These are phyloP conservation scores for Drechslerella coelobrocha DNA, from an alignment of 2,329 filamentous ascomycete species.

Conservation along the genomic window DNA sequence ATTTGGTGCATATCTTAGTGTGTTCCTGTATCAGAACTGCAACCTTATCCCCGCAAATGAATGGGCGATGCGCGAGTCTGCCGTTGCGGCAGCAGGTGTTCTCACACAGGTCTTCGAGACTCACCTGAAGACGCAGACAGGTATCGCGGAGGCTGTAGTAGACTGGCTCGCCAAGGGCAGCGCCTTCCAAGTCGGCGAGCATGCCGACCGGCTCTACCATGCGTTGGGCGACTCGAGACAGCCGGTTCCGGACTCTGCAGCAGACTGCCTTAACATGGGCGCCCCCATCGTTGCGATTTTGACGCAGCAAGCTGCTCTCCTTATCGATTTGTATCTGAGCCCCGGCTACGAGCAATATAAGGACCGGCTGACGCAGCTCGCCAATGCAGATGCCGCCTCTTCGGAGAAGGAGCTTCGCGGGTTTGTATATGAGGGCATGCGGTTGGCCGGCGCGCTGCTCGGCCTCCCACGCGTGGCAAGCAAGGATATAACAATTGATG, in stretches of 20 bases:
- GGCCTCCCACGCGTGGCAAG: constrained; percentile 64
- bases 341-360: constrained; percentile 64
- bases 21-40: constrained; percentile 65
- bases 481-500: constrained; percentile 59
- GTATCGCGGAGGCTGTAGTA: constrained; percentile 59
- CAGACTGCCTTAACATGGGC: constrained; percentile 63
- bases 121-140: constrained; percentile 61
- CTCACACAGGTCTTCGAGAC: constrained; percentile 60
- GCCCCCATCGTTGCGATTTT: constrained; percentile 64
- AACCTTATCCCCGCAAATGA: constrained; percentile 63
- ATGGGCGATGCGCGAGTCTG: constrained; percentile 62
- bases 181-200: constrained; percentile 62
- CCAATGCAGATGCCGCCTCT: constrained; percentile 60
- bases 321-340: constrained; percentile 64
- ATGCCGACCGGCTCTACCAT: constrained; percentile 64
- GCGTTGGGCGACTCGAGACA: constrained; percentile 61
- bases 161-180: constrained; percentile 63
- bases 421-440: constrained; percentile 66
- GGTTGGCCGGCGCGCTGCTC: constrained; percentile 63
- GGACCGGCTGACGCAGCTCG: constrained; percentile 62
- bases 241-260: constrained; percentile 62
- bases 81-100: constrained; percentile 58
- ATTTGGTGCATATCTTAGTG: constrained; percentile 60
- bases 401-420: constrained; percentile 63
- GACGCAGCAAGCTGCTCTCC: constrained; percentile 64